A percentile compares a stretch with the other conserved stretches of the same genome.
phyloP scores from a whole-genome alignment of 2,329 filamentous ascomycete species.

The Cladorrhinum sp. region DNA sequence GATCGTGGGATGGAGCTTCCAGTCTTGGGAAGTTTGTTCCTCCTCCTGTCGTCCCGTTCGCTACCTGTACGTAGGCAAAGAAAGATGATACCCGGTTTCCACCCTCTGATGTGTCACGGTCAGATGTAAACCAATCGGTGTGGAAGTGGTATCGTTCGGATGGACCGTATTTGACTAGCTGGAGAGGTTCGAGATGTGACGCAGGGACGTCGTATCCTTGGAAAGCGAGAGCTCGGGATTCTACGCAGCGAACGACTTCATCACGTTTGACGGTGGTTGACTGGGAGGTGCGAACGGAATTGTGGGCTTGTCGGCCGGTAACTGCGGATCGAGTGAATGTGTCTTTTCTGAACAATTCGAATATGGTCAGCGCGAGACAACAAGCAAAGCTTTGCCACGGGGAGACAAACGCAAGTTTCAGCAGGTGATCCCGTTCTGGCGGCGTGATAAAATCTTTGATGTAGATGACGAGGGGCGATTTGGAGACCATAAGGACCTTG shows the following conservation, averaged over 20 bases:
- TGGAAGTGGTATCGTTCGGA: slow-evolving; percentile 49
- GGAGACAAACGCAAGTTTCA: slow-evolving; percentile 40
- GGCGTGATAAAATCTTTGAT: slow-evolving; percentile 45
- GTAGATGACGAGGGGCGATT: slow-evolving; percentile 49
- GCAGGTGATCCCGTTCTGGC: slow-evolving; percentile 41
- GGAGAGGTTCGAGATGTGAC: slow-evolving; percentile 44
- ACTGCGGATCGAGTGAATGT: slow-evolving; percentile 45
- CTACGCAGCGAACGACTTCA: slow-evolving; percentile 44
- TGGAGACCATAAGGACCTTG: slow-evolving; percentile 43
- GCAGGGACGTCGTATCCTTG: slow-evolving; percentile 42
- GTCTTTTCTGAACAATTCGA: slow-evolving; percentile 33
- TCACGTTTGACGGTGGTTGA: slow-evolving; percentile 45
- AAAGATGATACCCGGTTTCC: slow-evolving; percentile 47
- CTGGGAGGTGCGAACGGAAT: slow-evolving; percentile 44
- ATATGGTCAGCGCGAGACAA: slow-evolving; percentile 10
- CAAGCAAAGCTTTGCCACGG: neutral
- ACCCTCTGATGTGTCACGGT: slow-evolving; percentile 38
- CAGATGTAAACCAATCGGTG: slow-evolving; percentile 49
- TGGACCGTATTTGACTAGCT: slow-evolving; percentile 45
- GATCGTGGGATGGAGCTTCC: slow-evolving; percentile 34
- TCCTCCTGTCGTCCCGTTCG: slow-evolving; percentile 41
- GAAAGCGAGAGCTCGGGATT: slow-evolving; percentile 44
- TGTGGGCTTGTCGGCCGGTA: slow-evolving; percentile 32
- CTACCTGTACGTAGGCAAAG: slow-evolving; percentile 45
- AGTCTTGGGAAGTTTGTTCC: slow-evolving; percentile 49